Conservation (phyloP, 225 moss, liverwort and hornwort species). For the Pleurozium schreberi region DNA sequence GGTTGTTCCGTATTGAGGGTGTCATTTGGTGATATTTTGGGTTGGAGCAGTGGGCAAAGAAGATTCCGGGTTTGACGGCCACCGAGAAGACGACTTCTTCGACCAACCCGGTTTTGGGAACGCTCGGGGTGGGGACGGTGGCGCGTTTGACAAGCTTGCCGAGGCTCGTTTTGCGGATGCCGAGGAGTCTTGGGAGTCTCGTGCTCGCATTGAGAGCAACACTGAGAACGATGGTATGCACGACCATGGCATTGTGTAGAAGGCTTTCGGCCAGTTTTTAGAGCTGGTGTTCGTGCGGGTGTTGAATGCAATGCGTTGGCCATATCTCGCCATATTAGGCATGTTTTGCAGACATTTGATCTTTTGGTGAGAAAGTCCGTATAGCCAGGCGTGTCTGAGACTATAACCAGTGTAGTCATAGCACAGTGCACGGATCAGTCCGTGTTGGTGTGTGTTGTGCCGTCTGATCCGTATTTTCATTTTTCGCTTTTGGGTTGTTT, state of each 20-base stretch:
- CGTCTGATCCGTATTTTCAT: neutral
- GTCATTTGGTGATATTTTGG: neutral
- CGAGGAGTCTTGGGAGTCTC: constrained; percentile 55
- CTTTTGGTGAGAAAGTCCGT: neutral
- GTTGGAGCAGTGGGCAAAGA: constrained; percentile 46
- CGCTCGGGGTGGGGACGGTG: constrained; percentile 41
- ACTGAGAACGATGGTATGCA: constrained; percentile 32
- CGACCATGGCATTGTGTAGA: neutral
- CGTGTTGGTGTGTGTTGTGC: neutral
- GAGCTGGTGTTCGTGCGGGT: neutral
- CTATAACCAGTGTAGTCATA: neutral
- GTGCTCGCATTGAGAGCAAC: constrained; percentile 14
- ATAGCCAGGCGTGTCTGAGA: neutral
- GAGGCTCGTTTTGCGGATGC: constrained; percentile 65
- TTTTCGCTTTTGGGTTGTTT: neutral
- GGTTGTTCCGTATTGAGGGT: neutral
- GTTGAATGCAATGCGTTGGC: no score
- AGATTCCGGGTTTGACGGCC: constrained; percentile 67
- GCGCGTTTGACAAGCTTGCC: constrained; percentile 45
- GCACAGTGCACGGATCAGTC: neutral
- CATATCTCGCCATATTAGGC: neutral
- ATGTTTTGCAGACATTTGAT: neutral
- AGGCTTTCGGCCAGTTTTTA: neutral
- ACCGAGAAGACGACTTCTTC: constrained; percentile 86
- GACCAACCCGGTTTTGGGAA: constrained; percentile 59